phyloP scores from a whole-genome alignment of 257 asterid species.

The Rubia yunnanensis region DNA sequence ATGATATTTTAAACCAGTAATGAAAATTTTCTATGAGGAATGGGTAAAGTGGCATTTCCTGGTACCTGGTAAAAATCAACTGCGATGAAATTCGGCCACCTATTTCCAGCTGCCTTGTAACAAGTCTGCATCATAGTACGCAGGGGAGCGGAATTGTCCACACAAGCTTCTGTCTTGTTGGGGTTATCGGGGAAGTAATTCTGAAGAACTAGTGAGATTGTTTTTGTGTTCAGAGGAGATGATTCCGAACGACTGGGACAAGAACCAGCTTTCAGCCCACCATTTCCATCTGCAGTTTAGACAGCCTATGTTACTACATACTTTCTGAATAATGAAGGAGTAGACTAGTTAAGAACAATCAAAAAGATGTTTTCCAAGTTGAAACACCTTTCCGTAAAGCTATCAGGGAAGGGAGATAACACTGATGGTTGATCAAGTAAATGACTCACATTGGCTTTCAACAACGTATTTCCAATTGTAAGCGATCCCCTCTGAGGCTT shows the following conservation, averaged over 20 bases:
- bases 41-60: background rate
- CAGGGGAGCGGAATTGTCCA: slow-evolving; percentile 60
- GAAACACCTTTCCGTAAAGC: background rate
- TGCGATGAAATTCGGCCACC: slow-evolving; percentile 94
- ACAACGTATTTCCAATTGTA: slow-evolving; percentile 83
- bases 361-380: background rate
- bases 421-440: background rate
- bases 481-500: slow-evolving; percentile 66
- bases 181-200: slow-evolving; percentile 68
- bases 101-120: slow-evolving; percentile 43
- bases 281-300: slow-evolving; percentile 60
- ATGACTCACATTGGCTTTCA: slow-evolving; percentile 72
- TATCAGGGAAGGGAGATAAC: background rate
- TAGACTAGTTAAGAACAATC: background rate
- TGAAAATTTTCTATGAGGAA: background rate
- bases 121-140: slow-evolving; percentile 52
- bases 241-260: slow-evolving; percentile 78
- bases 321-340: background rate
- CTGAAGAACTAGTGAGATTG: slow-evolving; percentile 60
- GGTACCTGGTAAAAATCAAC: slow-evolving; percentile 75
- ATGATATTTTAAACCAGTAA: background rate
- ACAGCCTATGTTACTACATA: background rate
- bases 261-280: slow-evolving; percentile 54
- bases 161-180: slow-evolving; percentile 51
- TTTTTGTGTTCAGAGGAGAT: slow-evolving; percentile 45